These are phyloP conservation scores for Dioscorea alata DNA, from an alignment of 106 monocot genomes.

Conservation along the genomic window DNA sequence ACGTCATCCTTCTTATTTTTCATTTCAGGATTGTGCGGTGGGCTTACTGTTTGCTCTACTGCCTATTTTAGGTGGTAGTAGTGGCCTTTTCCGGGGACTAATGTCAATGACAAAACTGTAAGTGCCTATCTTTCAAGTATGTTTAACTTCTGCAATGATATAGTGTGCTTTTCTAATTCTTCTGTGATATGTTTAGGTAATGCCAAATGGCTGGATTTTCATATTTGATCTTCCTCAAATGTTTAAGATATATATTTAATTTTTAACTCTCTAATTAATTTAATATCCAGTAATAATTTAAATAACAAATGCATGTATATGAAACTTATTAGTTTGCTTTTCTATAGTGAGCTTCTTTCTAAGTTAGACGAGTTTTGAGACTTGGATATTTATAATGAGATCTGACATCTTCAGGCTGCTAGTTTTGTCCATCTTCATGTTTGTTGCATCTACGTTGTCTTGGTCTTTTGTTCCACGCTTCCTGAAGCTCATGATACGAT, in stretches of 20 bases:
- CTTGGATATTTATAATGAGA: background rate
- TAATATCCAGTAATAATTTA: too few relatives aligned
- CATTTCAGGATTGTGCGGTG: slow-evolving; percentile 96
- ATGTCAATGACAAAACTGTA: slow-evolving; percentile 92
- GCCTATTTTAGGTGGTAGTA: slow-evolving; percentile 79
- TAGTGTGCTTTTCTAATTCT: too few relatives aligned
- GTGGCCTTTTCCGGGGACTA: slow-evolving; percentile 71
- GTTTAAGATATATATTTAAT: too few relatives aligned
- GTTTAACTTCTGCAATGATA: too few relatives aligned
- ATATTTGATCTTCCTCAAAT: too few relatives aligned
- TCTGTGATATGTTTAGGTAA: too few relatives aligned
- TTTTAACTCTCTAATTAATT: too few relatives aligned
- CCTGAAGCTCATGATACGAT: slow-evolving; percentile 88
- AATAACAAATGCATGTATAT: too few relatives aligned
- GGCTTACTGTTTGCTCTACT: slow-evolving; percentile 97
- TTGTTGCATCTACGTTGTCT: slow-evolving; percentile 52
- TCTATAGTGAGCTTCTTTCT: too few relatives aligned
- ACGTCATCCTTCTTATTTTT: background rate
- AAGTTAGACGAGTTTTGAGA: too few relatives aligned
- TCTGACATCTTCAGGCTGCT: slow-evolving; percentile 53
- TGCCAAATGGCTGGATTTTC: too few relatives aligned
- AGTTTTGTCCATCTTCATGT: slow-evolving; percentile 64
- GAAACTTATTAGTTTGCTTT: too few relatives aligned
- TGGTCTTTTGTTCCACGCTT: slow-evolving; percentile 88
- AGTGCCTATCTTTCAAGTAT: slow-evolving; percentile 4